A percentile compares a stretch with the other conserved stretches of the same genome.
Conservation (phyloP, 441 rosid genomes). For the Jatropha multifida region DNA sequence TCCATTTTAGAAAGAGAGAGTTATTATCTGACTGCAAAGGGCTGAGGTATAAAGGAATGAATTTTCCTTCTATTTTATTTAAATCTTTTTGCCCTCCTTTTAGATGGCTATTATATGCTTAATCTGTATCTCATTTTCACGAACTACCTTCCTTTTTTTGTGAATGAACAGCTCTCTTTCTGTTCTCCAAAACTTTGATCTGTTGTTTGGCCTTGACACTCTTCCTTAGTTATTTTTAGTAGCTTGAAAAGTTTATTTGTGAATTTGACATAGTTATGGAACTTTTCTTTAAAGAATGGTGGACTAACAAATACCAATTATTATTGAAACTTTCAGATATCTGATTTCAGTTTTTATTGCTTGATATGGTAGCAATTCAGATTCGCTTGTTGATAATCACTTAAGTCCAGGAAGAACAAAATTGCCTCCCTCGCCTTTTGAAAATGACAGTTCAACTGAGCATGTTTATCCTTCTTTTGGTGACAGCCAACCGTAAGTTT, state of each 20-base stretch:
- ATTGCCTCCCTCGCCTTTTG: slow-evolving; percentile 34
- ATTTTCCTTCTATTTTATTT: not conserved
- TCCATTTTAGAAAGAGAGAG: not conserved
- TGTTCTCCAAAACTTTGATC: not conserved
- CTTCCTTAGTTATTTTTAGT: not conserved
- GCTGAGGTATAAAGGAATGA: not conserved
- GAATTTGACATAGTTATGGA: not conserved
- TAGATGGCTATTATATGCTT: not conserved
- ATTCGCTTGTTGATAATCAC: slow-evolving; percentile 24
- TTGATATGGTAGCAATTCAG: slow-evolving; percentile 36
- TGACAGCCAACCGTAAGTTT: slow-evolving; percentile 41
- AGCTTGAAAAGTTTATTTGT: not conserved
- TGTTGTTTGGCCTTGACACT: not conserved
- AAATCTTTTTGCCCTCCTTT: not conserved
- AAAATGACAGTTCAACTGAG: slow-evolving; percentile 30
- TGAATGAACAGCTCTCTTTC: not conserved
- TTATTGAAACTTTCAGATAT: not conserved
- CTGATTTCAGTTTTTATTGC: slow-evolving; percentile 29
- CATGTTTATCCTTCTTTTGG: slow-evolving; percentile 33
- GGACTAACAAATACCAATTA: not conserved
- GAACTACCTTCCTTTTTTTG: not conserved
- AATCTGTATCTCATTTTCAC: not conserved
- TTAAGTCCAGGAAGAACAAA: slow-evolving; percentile 32
- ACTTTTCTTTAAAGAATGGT: not conserved
- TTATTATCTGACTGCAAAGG: not conserved